phyloP scores from a whole-genome alignment of 257 asterid species.

The Orobanche coerulescens region DNA sequence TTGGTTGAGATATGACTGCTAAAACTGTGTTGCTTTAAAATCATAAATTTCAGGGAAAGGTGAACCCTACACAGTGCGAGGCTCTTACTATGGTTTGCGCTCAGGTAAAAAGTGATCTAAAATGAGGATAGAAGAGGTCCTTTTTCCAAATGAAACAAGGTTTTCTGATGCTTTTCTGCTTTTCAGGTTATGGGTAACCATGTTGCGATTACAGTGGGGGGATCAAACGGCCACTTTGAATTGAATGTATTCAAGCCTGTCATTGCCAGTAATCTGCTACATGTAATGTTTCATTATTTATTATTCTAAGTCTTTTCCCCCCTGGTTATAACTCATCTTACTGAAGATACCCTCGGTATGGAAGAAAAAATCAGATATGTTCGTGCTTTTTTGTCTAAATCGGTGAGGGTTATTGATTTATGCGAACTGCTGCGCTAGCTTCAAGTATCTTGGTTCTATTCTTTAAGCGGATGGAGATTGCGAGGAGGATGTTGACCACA shows the following conservation, averaged over 20 bases:
- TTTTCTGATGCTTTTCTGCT: conserved; percentile 7
- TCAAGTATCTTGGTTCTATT: too few relatives aligned
- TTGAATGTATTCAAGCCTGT: conserved; percentile 91
- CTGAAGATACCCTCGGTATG: not conserved
- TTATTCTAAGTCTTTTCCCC: conserved; percentile 7
- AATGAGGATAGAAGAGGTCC: conserved; percentile 3
- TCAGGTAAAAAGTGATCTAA: conserved; percentile 50
- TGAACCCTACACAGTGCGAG: conserved; percentile 95
- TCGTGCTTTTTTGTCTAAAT: not conserved
- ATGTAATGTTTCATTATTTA: conserved; percentile 40
- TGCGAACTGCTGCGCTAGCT: too few relatives aligned
- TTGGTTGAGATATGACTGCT: conserved; percentile 8
- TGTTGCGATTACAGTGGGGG: conserved; percentile 86
- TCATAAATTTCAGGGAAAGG: conserved; percentile 74
- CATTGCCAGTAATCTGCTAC: conserved; percentile 83
- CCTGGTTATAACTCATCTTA: not conserved
- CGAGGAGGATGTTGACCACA: too few relatives aligned
- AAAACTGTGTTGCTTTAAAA: conserved; percentile 5
- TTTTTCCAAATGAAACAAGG: not conserved
- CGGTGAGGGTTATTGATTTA: too few relatives aligned
- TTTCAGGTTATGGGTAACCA: conserved; percentile 89
- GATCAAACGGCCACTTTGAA: conserved; percentile 93
- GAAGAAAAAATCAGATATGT: not conserved
- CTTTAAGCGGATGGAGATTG: too few relatives aligned
- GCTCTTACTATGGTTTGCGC: conserved; percentile 98